phyloP scores from a whole-genome alignment of 352 stramenopile species.

The Aphanomyces astaci region DNA sequence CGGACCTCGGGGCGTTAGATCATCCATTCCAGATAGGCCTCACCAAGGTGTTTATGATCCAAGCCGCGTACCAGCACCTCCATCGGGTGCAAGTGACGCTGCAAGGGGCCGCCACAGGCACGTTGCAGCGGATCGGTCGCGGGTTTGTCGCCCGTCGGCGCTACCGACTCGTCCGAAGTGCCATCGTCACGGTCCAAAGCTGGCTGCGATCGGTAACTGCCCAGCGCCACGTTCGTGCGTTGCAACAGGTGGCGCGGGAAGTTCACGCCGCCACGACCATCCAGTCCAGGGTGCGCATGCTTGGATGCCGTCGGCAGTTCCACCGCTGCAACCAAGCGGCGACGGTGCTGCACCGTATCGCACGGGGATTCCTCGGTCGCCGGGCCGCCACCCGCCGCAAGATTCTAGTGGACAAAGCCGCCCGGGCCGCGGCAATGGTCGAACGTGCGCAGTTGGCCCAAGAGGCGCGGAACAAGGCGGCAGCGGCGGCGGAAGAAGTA shows the following conservation, averaged over 20 bases:
- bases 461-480: background rate
- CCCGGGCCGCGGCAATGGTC: background rate
- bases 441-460: background rate
- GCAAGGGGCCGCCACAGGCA: constrained; percentile 39
- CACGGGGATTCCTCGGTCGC: constrained; percentile 62
- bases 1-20: constrained; percentile 18
- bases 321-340: constrained; percentile 45
- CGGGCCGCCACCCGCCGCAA: background rate
- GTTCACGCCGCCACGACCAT: constrained; percentile 67
- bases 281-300: constrained; percentile 78
- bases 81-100: constrained; percentile 34
- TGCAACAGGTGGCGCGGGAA: constrained; percentile 74
- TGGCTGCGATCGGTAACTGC: constrained; percentile 52
- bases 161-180: background rate
- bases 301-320: constrained; percentile 54
- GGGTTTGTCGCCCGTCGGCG: constrained; percentile 39
- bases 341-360: constrained; percentile 63
- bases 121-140: constrained; percentile 63
- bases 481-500: background rate
- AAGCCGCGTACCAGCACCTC: constrained; percentile 56
- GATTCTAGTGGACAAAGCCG: background rate
- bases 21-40: constrained; percentile 66
- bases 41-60: constrained; percentile 71
- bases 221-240: constrained; percentile 28
- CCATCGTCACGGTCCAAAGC: constrained; percentile 49